Percentiles rank a stretch among this genome's conserved stretches.
phyloP scores from a whole-genome alignment of 2,329 filamentous ascomycete genomes.

The Aspergillaceae sp. region DNA sequence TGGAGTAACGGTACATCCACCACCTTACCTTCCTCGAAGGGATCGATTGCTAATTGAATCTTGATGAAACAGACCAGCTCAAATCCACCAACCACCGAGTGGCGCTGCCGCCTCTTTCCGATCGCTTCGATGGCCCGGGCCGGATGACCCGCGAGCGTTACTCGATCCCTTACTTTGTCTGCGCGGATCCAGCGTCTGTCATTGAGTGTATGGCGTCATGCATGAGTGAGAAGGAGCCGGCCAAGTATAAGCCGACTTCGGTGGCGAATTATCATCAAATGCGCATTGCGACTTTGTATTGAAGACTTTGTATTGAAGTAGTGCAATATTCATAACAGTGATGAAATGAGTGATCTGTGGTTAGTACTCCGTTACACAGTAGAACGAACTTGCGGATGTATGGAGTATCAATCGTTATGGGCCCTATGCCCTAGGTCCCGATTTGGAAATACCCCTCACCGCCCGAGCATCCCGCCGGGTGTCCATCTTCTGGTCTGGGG shows the following conservation, averaged over 20 bases:
- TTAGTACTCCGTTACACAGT: no score
- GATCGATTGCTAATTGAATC: constrained; percentile 3
- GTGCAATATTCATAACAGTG: no score
- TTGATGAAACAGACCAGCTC: constrained; percentile 33
- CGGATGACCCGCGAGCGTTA: constrained; percentile 45
- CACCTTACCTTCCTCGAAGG: neutral
- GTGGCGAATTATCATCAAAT: constrained; percentile 30
- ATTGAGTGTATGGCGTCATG: constrained; percentile 48
- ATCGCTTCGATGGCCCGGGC: constrained; percentile 30
- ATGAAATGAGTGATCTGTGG: no score
- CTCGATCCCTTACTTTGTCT: constrained; percentile 54
- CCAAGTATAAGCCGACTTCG: constrained; percentile 45
- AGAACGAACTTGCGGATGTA: neutral
- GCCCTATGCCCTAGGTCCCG: constrained; percentile 15
- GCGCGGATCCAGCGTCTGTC: constrained; percentile 41
- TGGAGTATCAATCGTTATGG: neutral
- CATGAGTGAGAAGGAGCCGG: constrained; percentile 33
- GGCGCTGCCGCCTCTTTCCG: constrained; percentile 34
- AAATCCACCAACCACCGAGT: constrained; percentile 49
- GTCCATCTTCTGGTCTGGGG: constrained; percentile 5
- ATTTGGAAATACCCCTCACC: constrained; percentile 5
- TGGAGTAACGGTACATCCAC: constrained; percentile 41
- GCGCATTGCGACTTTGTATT: constrained; percentile 15
- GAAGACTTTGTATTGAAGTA: neutral
- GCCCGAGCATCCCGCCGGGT: constrained; percentile 4